Percentiles rank a stretch among this genome's conserved stretches.
Evolutionary conservation across 1,139 yeast species (phyloP).

Genomic region (Yamadazyma dendronema): DNA sequence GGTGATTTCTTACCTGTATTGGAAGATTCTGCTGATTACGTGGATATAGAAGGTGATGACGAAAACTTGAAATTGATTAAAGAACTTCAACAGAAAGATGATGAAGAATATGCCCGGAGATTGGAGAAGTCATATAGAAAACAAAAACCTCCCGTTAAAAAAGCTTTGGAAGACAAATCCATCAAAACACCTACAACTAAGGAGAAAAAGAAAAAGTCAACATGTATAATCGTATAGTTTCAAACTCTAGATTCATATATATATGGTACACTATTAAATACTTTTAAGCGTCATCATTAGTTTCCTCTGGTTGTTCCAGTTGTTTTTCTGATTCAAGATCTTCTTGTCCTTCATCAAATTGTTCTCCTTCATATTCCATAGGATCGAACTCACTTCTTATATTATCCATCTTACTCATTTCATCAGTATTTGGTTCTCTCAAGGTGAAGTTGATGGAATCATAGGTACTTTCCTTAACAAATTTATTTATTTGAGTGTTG

Average conservation of each 20-base stretch:
- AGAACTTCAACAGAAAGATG: constrained; percentile 63
- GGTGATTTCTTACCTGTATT: constrained; percentile 54
- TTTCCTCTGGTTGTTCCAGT: constrained; percentile 13
- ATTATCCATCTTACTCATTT: constrained; percentile 65
- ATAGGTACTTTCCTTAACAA: constrained; percentile 49
- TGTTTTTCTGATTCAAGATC: constrained; percentile 22
- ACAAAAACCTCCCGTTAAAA: neutral
- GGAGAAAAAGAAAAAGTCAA: constrained; percentile 16
- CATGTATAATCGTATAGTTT: constrained; percentile 22
- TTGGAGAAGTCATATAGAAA: constrained; percentile 31
- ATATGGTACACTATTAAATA: constrained; percentile 5
- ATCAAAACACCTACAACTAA: neutral
- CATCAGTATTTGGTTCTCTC: constrained; percentile 73
- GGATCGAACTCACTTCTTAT: constrained; percentile 73
- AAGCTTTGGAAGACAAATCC: neutral
- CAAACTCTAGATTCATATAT: neutral
- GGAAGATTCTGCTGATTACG: constrained; percentile 19
- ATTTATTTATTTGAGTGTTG: constrained; percentile 48
- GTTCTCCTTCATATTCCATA: constrained; percentile 62
- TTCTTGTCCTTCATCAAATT: constrained; percentile 37
- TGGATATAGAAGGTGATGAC: constrained; percentile 9
- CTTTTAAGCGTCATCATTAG: neutral
- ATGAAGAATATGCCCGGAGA: constrained; percentile 48
- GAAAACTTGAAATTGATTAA: constrained; percentile 37
- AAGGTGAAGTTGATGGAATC: constrained; percentile 59